These are phyloP conservation scores for Fusarium subtropicale DNA, from an alignment of 2,329 filamentous ascomycete species.

Conservation along the genomic window DNA sequence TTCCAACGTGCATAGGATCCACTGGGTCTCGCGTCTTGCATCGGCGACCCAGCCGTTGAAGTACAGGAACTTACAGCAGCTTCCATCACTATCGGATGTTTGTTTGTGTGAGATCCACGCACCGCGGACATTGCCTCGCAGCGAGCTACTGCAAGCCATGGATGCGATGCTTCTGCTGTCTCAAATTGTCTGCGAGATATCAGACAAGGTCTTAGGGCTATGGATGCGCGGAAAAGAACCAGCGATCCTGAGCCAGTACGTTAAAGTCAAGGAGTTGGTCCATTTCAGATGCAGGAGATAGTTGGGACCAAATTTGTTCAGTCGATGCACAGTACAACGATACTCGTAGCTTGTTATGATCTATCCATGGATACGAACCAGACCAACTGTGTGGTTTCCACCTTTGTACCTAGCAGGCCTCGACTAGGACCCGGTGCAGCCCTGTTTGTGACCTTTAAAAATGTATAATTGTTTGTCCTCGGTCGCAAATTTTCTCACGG, in stretches of 20 bases:
- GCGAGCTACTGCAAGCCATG: conserved; percentile 43
- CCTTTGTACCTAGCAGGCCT: conserved; percentile 1
- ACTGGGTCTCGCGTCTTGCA: conserved; percentile 32
- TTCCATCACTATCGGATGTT: conserved; percentile 31
- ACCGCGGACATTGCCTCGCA: conserved; percentile 30
- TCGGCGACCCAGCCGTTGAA: conserved; percentile 8
- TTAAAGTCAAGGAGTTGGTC: background rate
- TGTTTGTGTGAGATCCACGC: conserved; percentile 38
- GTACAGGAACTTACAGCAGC: conserved; percentile 29
- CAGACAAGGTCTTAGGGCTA: conserved; percentile 12
- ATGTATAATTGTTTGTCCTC: background rate
- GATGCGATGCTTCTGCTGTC: conserved; percentile 29
- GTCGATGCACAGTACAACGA: conserved; percentile 13
- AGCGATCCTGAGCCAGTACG: background rate
- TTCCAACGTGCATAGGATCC: conserved; percentile 42
- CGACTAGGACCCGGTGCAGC: background rate
- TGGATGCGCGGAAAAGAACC: conserved; percentile 16
- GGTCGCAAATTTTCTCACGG: background rate
- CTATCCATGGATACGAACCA: conserved; percentile 10
- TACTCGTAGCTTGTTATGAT: background rate
- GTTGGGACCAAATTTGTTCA: conserved; percentile 13
- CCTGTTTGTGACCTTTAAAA: conserved; percentile 5
- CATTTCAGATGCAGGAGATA: conserved; percentile 28
- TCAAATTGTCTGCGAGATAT: conserved; percentile 22
- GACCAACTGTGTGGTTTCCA: conserved; percentile 3